Conservation (phyloP, 2,329 filamentous ascomycete genomes). For the Alternaria hordeiaustralica region DNA sequence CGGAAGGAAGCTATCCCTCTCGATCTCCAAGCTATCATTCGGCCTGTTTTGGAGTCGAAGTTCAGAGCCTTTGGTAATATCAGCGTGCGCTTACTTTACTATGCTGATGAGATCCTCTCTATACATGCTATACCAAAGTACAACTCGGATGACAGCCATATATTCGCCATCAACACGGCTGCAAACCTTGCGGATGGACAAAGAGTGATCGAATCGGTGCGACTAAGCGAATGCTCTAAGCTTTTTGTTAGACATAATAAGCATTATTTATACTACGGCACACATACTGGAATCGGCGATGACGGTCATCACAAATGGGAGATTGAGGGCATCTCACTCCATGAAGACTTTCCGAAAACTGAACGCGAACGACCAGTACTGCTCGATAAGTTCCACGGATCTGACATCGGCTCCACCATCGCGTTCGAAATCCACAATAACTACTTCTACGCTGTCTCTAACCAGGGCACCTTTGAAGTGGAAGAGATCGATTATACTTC, state of each 20-base stretch:
- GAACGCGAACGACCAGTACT: constrained; percentile 53
- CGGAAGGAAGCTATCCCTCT: constrained; percentile 17
- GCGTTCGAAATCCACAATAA: constrained; percentile 73
- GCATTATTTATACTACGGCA: constrained; percentile 70
- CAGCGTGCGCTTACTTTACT: constrained; percentile 39
- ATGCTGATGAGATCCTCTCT: constrained; percentile 42
- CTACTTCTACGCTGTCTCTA: constrained; percentile 74
- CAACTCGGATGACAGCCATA: constrained; percentile 21
- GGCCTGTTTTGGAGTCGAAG: constrained; percentile 4
- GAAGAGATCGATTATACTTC: constrained; percentile 72
- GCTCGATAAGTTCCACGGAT: constrained; percentile 66
- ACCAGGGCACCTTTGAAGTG: constrained; percentile 65
- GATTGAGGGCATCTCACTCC: constrained; percentile 55
- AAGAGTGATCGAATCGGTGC: constrained; percentile 45
- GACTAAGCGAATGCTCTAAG: constrained; percentile 51
- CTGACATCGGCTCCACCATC: constrained; percentile 70
- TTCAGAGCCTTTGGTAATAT: constrained; percentile 48
- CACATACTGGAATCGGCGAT: constrained; percentile 61
- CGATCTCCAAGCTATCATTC: constrained; percentile 27
- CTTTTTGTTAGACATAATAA: constrained; percentile 72
- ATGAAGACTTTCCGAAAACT: constrained; percentile 53
- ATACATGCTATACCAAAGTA: constrained; percentile 25
- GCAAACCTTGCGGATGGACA: constrained; percentile 26
- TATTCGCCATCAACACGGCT: constrained; percentile 38
- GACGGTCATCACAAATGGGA: constrained; percentile 68